phyloP scores from a whole-genome alignment of 2,329 filamentous ascomycete genomes.

The Paraconiothyrium brasiliense region DNA sequence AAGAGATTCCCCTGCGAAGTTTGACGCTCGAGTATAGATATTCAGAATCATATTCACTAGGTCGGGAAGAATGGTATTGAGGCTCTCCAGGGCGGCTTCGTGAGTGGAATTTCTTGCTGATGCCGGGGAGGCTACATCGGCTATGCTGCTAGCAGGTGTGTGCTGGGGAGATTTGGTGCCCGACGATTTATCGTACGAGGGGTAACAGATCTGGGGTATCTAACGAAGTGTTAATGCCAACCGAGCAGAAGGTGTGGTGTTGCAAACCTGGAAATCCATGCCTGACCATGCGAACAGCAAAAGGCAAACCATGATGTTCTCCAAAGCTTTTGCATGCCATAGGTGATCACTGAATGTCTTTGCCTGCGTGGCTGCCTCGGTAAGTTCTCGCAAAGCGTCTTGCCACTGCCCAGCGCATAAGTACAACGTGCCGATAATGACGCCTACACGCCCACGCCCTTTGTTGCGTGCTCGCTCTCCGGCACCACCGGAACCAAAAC shows the following conservation, averaged over 20 bases:
- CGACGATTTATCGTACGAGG: conserved; percentile 59
- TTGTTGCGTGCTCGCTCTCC: conserved; percentile 82
- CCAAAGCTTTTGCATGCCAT: conserved; percentile 97
- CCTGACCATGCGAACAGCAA: conserved; percentile 85
- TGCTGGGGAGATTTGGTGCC: conserved; percentile 54
- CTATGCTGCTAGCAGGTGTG: conserved; percentile 50
- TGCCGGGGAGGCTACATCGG: conserved; percentile 49
- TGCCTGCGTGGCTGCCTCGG: conserved; percentile 80
- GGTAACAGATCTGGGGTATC: conserved; percentile 65
- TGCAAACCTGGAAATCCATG: conserved; percentile 77
- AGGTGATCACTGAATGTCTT: conserved; percentile 86
- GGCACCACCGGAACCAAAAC: conserved; percentile 71
- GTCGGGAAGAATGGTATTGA: conserved; percentile 73
- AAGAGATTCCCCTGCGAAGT: conserved; percentile 71
- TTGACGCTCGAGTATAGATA: conserved; percentile 74
- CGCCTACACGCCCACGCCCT: conserved; percentile 79
- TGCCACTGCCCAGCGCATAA: conserved; percentile 89
- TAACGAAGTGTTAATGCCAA: conserved; percentile 34
- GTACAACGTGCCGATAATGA: conserved; percentile 85
- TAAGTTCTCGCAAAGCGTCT: conserved; percentile 84
- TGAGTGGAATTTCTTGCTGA: conserved; percentile 56
- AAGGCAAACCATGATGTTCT: conserved; percentile 84
- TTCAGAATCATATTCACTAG: conserved; percentile 77
- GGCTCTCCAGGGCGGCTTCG: conserved; percentile 54
- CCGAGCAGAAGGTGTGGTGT: neutral